phyloP scores from a whole-genome alignment of 2,329 filamentous ascomycete genomes.

The Bipolaris bicolor region DNA sequence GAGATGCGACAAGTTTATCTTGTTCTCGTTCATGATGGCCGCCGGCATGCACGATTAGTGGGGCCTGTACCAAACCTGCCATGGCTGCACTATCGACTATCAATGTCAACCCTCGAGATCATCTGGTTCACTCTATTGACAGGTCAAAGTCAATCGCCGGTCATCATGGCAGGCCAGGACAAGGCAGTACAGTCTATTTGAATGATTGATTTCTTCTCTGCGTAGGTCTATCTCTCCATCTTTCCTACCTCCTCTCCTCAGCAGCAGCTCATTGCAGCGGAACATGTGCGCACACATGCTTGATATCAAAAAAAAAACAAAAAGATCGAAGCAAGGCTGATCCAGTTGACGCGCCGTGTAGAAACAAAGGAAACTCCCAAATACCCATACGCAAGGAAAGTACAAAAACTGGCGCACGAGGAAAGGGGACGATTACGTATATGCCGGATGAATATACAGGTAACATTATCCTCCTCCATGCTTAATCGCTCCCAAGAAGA shows the following conservation, averaged over 20 bases:
- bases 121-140: background rate
- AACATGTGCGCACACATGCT: slow-evolving; percentile 3
- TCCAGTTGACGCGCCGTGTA: slow-evolving; percentile 7
- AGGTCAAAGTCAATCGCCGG: background rate
- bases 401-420: slow-evolving; percentile 3
- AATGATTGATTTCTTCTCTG: slow-evolving; percentile 10
- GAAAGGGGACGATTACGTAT: slow-evolving; percentile 11
- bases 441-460: slow-evolving; percentile 10
- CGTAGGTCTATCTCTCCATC: slow-evolving; percentile 1
- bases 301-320: slow-evolving; percentile 2
- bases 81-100: background rate
- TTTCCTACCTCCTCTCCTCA: background rate
- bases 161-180: background rate
- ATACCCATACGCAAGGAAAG: slow-evolving; percentile 14
- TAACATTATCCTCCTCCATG: slow-evolving; percentile 10
- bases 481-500: slow-evolving; percentile 2
- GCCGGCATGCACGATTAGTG: slow-evolving; percentile 12
- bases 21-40: slow-evolving; percentile 3
- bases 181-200: background rate
- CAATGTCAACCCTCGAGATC: background rate
- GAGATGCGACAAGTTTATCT: slow-evolving; percentile 10
- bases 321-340: slow-evolving; percentile 4
- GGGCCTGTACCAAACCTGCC: slow-evolving; percentile 4
- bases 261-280: background rate
- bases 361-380: slow-evolving; percentile 13